Percentiles rank a stretch among this genome's conserved stretches.
Conservation (phyloP, 441 rosid species). For the Jatropha podagrica region DNA sequence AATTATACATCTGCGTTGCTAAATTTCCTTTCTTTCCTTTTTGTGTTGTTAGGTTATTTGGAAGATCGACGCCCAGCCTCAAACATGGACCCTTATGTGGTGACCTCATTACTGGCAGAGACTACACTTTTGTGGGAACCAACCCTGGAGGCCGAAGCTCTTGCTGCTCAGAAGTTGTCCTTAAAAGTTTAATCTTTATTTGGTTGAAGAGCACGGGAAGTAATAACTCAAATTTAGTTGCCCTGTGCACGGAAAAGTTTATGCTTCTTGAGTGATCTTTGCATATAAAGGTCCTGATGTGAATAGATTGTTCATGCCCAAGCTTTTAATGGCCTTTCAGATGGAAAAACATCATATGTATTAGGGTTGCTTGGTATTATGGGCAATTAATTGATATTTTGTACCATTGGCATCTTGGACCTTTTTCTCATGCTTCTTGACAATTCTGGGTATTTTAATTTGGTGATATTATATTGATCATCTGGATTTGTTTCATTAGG, state of each 20-base stretch:
- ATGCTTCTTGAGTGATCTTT: conserved; percentile 19
- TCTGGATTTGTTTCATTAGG: neutral
- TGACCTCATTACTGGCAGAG: conserved; percentile 79
- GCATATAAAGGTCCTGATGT: conserved; percentile 40
- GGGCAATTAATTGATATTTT: conserved; percentile 8
- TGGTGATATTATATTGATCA: conserved; percentile 1
- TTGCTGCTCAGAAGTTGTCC: conserved; percentile 83
- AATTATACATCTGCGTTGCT: neutral
- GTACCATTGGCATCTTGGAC: conserved; percentile 6
- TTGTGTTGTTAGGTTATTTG: conserved; percentile 61
- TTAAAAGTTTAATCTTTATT: conserved; percentile 54
- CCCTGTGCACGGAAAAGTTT: conserved; percentile 16
- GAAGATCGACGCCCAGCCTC: conserved; percentile 94
- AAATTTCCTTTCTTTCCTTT: neutral
- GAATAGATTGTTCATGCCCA: conserved; percentile 16
- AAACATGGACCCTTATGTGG: conserved; percentile 93
- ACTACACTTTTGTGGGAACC: conserved; percentile 85
- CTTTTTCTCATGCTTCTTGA: neutral
- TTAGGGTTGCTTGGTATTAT: neutral
- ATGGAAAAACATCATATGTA: conserved; percentile 21
- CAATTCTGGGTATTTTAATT: neutral
- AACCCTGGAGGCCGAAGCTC: conserved; percentile 85
- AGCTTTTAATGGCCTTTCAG: conserved; percentile 16
- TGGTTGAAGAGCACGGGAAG: conserved; percentile 16
- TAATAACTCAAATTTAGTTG: conserved; percentile 19